These are phyloP conservation scores for Daldinia childiae DNA, from an alignment of 495 filamentous ascomycete species.

Conservation along the genomic window DNA sequence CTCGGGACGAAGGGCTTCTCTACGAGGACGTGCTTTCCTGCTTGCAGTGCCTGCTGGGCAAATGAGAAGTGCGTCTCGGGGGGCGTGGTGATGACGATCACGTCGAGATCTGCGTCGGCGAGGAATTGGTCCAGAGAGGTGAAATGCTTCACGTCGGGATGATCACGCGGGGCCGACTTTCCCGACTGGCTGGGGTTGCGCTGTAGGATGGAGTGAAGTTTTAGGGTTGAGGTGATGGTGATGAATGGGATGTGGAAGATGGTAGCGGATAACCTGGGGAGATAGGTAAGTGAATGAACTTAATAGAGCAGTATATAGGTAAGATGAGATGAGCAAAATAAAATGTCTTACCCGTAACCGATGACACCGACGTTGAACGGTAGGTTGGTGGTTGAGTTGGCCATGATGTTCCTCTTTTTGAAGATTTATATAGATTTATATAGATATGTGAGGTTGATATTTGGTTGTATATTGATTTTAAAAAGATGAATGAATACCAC, in stretches of 20 bases:
- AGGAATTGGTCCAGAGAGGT: constrained; percentile 69
- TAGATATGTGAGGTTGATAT: background rate
- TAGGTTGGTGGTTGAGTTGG: constrained; percentile 38
- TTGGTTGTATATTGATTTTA: background rate
- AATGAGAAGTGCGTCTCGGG: constrained; percentile 79
- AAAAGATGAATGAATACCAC: background rate
- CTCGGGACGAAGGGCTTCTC: constrained; percentile 92
- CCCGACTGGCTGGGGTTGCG: constrained; percentile 55
- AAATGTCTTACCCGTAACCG: constrained; percentile 61
- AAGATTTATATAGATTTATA: background rate
- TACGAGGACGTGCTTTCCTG: constrained; percentile 84
- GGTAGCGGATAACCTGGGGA: constrained; percentile 77
- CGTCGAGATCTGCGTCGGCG: constrained; percentile 70
- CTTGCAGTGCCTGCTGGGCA: constrained; percentile 70
- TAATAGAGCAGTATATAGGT: background rate
- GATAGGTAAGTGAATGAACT: constrained; percentile 14
- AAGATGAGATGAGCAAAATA: background rate
- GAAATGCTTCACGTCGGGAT: constrained; percentile 72
- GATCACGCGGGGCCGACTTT: constrained; percentile 74
- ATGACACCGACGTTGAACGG: constrained; percentile 63
- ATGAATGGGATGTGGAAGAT: constrained; percentile 93
- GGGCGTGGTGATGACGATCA: constrained; percentile 79
- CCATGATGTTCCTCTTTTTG: constrained; percentile 26
- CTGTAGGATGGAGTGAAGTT: constrained; percentile 82
- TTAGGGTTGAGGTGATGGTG: constrained; percentile 67